Base-by-base conservation (phyloP, 148 eudicot species). In the Nyssa sinensis region DNA sequence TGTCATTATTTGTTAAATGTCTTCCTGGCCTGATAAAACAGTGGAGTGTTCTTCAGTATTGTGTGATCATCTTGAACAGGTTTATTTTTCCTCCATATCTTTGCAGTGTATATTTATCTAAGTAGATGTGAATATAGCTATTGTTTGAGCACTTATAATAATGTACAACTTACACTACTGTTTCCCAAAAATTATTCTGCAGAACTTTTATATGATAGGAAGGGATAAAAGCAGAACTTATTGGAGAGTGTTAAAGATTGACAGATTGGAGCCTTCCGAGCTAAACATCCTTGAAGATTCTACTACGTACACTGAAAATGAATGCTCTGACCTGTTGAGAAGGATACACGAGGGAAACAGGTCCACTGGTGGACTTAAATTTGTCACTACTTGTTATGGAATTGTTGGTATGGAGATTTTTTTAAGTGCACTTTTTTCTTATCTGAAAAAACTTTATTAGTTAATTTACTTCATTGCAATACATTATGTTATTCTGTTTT, bases 311-410 rank as follows among this genome's bases (percentile, higher is more conserved):
- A 82, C 91, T 23, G 88, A 95, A 70, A 62, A 78, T 62, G 94
- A 95, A 85, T 90, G 97, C 78, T 76, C 83, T 70, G 97, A 95
- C 65, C 84, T 95, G 32, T 78, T 90, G 77, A 85, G 84, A 79
- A 86, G 98, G 78, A 88, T 92, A 73, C 87, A 92, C 58, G 98
- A 92, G 78, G 98, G 98, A 81, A 95, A 95, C 84, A 90, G 72
- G 81, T 74, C 87, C 37, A 86, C 89, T 21, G 98, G 97, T 62
- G 98, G 98, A 62, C 96, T 95, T 68, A 90, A 85, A 69, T 88
- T 90, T 86, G 89, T 95, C 61, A 90, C 97, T 25, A 81, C 79
- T 62, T 92, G 93, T 80, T 95, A 90, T 75, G 98, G 98, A 70
- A 93, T 95, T 77, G 87, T 92, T 81, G 98, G 98, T 95, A 88